phyloP scores from a whole-genome alignment of 2,329 filamentous ascomycete species.

The Botrytis byssoidea region DNA sequence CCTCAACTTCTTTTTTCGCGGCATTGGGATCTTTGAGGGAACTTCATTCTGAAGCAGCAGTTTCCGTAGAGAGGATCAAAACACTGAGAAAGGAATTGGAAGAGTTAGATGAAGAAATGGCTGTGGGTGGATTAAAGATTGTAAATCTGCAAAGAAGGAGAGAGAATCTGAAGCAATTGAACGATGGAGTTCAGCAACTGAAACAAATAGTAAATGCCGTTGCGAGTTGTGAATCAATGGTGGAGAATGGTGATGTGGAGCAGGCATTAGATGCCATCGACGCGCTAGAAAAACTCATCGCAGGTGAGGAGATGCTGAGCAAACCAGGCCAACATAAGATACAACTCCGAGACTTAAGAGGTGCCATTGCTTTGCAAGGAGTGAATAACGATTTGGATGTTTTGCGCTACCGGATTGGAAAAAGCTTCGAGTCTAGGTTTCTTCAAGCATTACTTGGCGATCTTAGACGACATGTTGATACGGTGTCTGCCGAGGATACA shows the following conservation, averaged over 20 bases:
- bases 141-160: constrained; percentile 77
- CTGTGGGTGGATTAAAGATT: constrained; percentile 78
- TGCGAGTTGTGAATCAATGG: constrained; percentile 71
- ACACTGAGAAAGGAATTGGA: constrained; percentile 74
- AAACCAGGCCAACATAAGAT: constrained; percentile 31
- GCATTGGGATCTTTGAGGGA: constrained; percentile 88
- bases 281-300: constrained; percentile 73
- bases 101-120: constrained; percentile 82
- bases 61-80: constrained; percentile 86
- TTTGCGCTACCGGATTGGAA: constrained; percentile 78
- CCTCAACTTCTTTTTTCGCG: constrained; percentile 94
- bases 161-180: constrained; percentile 81
- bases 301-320: constrained; percentile 57
- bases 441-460: constrained; percentile 75
- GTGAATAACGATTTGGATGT: constrained; percentile 74
- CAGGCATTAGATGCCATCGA: constrained; percentile 76
- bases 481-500: constrained; percentile 68
- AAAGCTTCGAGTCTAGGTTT: constrained; percentile 80
- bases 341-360: constrained; percentile 65
- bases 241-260: constrained; percentile 82
- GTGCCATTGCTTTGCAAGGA: constrained; percentile 75
- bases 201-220: constrained; percentile 74
- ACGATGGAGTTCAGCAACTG: constrained; percentile 80
- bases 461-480: constrained; percentile 74
- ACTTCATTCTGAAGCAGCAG: constrained; percentile 85